phyloP scores from a whole-genome alignment of 1,284 basidiomycete species.

The Phellopilus nigrolimitatus region DNA sequence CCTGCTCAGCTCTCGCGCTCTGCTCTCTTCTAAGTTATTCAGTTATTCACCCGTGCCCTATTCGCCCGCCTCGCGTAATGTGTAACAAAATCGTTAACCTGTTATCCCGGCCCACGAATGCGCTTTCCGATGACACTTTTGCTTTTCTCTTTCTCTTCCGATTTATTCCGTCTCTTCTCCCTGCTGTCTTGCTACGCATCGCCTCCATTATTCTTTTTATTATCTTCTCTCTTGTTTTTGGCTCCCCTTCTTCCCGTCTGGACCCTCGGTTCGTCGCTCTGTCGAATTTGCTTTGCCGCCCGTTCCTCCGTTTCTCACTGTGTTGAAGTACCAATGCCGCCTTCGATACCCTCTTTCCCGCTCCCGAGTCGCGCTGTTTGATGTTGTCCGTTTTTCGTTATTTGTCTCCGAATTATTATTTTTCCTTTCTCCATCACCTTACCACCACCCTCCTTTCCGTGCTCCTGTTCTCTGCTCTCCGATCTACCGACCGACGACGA shows the following conservation, averaged over 20 bases:
- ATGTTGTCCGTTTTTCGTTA: too few relatives aligned
- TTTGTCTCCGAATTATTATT: too few relatives aligned
- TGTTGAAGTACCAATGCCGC: too few relatives aligned
- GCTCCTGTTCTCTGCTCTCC: not conserved
- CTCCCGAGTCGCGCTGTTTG: too few relatives aligned
- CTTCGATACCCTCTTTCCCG: too few relatives aligned
- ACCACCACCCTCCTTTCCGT: not conserved
- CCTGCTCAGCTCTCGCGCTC: not conserved
- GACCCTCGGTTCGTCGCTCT: too few relatives aligned
- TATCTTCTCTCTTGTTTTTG: not conserved
- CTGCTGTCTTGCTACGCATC: not conserved
- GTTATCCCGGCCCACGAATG: conserved; percentile 11
- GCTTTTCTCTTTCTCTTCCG: not conserved
- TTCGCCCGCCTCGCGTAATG: conserved; percentile 12
- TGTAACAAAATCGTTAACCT: conserved; percentile 12
- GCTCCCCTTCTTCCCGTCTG: not conserved
- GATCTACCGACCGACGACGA: not conserved
- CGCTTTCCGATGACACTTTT: not conserved
- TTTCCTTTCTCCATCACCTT: not conserved
- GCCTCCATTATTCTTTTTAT: not conserved
- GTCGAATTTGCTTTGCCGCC: too few relatives aligned
- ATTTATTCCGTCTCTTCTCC: not conserved
- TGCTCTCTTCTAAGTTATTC: not conserved
- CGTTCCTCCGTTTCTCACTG: too few relatives aligned
- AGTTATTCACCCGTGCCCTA: not conserved